phyloP scores from a whole-genome alignment of 768 basidiomycete species.

The Leucocoprinus sp. region DNA sequence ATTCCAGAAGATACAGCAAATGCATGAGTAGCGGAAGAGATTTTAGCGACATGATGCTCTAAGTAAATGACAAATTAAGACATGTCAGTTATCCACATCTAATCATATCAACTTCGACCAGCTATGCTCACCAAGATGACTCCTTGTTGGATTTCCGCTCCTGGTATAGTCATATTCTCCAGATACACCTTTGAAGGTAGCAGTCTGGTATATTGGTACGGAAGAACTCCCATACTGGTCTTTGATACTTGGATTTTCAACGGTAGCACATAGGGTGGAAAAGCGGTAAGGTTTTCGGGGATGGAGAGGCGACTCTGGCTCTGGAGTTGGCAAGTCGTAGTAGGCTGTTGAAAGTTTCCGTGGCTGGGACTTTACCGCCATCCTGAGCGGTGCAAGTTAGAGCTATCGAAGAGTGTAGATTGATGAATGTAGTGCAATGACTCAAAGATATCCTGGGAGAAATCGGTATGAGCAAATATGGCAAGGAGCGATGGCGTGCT shows the following conservation, averaged over 20 bases:
- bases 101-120: slow-evolving; percentile 15
- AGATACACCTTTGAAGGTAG: slow-evolving; percentile 92
- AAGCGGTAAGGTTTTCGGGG: slow-evolving; percentile 76
- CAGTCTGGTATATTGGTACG: slow-evolving; percentile 96
- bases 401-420: background rate
- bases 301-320: slow-evolving; percentile 67
- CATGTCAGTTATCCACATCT: background rate
- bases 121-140: slow-evolving; percentile 64
- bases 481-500: slow-evolving; percentile 23
- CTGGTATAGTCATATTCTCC: slow-evolving; percentile 91
- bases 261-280: slow-evolving; percentile 83
- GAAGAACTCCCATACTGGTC: slow-evolving; percentile 94
- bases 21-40: slow-evolving; percentile 85
- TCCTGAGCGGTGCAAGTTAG: background rate
- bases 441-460: no score
- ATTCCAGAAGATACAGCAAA: slow-evolving; percentile 95
- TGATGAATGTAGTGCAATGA: no score
- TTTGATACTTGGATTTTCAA: slow-evolving; percentile 85
- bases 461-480: no score
- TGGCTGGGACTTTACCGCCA: background rate
- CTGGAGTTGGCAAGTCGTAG: slow-evolving; percentile 70
- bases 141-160: slow-evolving; percentile 95
- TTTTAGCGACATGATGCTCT: slow-evolving; percentile 98
- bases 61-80: slow-evolving; percentile 12
- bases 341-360: slow-evolving; percentile 4